Evolutionary conservation across 1,139 yeast genomes (phyloP), one percentile per base, ranked within the genome.

Genomic region (Meyerozyma carpophila): DNA sequence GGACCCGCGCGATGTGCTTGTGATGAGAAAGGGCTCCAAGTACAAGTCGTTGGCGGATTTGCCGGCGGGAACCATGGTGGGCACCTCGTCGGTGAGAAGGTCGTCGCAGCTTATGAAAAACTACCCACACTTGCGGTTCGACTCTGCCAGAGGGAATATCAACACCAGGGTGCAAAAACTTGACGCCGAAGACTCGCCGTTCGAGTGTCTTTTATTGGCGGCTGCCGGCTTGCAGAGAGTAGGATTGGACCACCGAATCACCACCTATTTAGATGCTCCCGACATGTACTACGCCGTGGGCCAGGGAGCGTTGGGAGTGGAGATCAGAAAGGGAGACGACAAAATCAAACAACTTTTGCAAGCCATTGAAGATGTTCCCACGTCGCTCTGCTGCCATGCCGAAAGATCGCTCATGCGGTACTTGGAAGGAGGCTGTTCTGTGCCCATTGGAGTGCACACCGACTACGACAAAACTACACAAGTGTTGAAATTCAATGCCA

Each of bases 211-310:
- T 41, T 79, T 93, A 47, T 73, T 93, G 48, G 98, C 98, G 0
- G 85, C 94, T 20, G 98, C 98, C 4, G 98, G 98, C 2, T 74
- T 93, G 47, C 70, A 78, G 34, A 78, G 98, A 51, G 68, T 86
- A 39, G 88, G 83, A 3, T 67, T 90, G 45, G 81, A 78, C 26
- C 65, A 79, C 49, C 75, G 98, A 62, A 90, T 93, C 57, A 79
- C 89, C 13, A 72, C 81, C 36, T 74, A 63, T 52, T 73, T 93
- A 50, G 81, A 84, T 50, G 76, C 82, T n/a, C 87, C 89, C 32
- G 89, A 84, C 47, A 88, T 93, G 96, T 87, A 83, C 61, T 88
- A 93, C 60, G 96, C 98, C 0, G 97, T 93, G 36, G 98, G 98
- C 14, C 98, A 93, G 69, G 98, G 98, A 50, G 98, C 98, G 0